phyloP scores from a whole-genome alignment of 2,329 filamentous ascomycete species.

The Shiraia bambusicola region DNA sequence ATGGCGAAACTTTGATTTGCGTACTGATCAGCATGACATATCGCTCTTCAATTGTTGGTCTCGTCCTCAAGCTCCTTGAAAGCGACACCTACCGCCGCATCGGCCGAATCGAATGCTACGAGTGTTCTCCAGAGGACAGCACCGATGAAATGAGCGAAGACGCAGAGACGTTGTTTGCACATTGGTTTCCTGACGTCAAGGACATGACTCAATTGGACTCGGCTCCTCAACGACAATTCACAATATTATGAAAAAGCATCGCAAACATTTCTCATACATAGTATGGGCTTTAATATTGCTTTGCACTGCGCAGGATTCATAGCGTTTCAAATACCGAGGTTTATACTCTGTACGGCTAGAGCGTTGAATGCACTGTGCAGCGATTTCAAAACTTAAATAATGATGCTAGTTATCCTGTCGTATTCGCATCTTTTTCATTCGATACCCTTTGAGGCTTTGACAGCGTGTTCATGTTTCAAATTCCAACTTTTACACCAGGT shows the following conservation, averaged over 20 bases:
- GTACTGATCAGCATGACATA: constrained; percentile 42
- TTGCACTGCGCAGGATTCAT: too few species aligned
- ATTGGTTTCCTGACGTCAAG: constrained; percentile 41
- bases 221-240: constrained; percentile 32
- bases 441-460: neutral
- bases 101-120: constrained; percentile 41
- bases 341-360: too few species aligned
- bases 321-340: too few species aligned
- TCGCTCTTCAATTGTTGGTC: constrained; percentile 37
- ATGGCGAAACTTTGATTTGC: constrained; percentile 36
- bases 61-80: constrained; percentile 30
- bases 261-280: neutral
- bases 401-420: too few species aligned
- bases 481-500: too few species aligned
- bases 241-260: constrained; percentile 24
- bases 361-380: neutral
- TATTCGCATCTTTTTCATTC: neutral
- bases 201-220: constrained; percentile 41
- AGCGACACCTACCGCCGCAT: constrained; percentile 34
- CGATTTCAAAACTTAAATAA: too few species aligned
- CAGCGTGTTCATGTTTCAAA: too few species aligned
- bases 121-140: constrained; percentile 28
- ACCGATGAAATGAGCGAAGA: constrained; percentile 38
- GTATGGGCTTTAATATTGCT: too few species aligned
- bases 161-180: constrained; percentile 37